A percentile compares a stretch with the other conserved stretches of the same genome.
phyloP scores from a whole-genome alignment of 257 asterid genomes.

The Solanum peruvianum region DNA sequence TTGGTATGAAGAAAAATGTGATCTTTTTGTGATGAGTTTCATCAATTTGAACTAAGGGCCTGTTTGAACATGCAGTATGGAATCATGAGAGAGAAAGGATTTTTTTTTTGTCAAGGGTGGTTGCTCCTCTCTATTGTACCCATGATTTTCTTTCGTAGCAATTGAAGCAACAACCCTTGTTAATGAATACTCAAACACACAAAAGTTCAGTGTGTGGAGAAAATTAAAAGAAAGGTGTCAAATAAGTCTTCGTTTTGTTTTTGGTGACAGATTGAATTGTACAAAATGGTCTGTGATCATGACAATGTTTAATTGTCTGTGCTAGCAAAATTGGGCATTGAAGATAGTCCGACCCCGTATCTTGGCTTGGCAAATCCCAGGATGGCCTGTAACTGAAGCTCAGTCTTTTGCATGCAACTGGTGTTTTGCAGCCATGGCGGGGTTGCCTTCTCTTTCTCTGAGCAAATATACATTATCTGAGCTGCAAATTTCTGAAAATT shows the following conservation, averaged over 20 bases:
- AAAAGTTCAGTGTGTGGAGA: neutral
- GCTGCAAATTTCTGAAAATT: neutral
- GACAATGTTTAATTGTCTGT: neutral
- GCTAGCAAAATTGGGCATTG: neutral
- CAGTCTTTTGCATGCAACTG: slow-evolving; percentile 2
- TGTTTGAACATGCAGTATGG: neutral
- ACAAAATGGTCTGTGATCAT: neutral
- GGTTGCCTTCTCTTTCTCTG: neutral
- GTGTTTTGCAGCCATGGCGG: slow-evolving; percentile 12
- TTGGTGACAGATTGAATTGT: neutral
- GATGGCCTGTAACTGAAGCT: neutral
- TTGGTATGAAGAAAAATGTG: neutral
- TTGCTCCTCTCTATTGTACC: neutral
- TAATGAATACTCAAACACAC: neutral
- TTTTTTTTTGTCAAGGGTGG: neutral
- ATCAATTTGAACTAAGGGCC: neutral
- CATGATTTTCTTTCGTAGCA: neutral
- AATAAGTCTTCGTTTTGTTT: no score
- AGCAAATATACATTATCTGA: neutral
- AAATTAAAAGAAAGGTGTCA: no score
- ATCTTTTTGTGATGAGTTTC: neutral
- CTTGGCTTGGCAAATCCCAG: neutral
- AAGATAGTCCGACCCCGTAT: neutral
- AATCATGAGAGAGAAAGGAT: neutral
- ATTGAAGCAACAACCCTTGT: neutral